Evolutionary conservation across 345 rosid genomes (phyloP).

Genomic region (Rhizophora mangle): DNA sequence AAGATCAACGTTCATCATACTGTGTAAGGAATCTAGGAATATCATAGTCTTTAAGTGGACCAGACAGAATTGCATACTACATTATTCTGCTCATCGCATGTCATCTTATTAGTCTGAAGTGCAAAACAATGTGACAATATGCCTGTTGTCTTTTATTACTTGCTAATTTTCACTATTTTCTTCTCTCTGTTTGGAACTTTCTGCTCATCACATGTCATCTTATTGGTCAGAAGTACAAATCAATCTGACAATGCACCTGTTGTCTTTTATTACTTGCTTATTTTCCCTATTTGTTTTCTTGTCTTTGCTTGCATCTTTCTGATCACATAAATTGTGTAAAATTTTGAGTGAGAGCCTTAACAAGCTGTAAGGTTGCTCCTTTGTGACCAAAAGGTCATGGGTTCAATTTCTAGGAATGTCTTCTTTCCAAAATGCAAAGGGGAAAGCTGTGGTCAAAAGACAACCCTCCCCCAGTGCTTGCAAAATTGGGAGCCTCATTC

Average conservation of each 20-base stretch:
- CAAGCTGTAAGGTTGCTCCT: too few species aligned
- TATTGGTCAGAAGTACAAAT: not conserved
- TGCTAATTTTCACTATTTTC: not conserved
- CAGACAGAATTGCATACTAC: not conserved
- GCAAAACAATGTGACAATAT: not conserved
- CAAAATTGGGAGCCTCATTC: too few species aligned
- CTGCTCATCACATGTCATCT: not conserved
- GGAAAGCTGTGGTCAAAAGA: too few species aligned
- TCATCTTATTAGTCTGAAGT: not conserved
- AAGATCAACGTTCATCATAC: not conserved
- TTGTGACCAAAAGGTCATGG: too few species aligned
- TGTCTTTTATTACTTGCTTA: not conserved
- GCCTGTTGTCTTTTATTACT: not conserved
- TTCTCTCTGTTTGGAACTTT: not conserved
- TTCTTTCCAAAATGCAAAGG: too few species aligned
- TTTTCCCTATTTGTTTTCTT: too few species aligned
- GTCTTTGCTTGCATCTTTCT: not conserved
- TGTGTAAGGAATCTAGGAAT: conserved; percentile 3
- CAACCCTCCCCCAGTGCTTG: too few species aligned
- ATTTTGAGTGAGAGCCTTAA: too few species aligned
- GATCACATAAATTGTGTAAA: too few species aligned
- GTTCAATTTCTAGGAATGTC: too few species aligned
- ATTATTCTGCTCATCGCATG: not conserved
- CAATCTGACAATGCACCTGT: conserved; percentile 2
- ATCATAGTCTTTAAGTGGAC: not conserved